Conservation (phyloP, 305 asterid species). For the Fraxinus floribunda region DNA sequence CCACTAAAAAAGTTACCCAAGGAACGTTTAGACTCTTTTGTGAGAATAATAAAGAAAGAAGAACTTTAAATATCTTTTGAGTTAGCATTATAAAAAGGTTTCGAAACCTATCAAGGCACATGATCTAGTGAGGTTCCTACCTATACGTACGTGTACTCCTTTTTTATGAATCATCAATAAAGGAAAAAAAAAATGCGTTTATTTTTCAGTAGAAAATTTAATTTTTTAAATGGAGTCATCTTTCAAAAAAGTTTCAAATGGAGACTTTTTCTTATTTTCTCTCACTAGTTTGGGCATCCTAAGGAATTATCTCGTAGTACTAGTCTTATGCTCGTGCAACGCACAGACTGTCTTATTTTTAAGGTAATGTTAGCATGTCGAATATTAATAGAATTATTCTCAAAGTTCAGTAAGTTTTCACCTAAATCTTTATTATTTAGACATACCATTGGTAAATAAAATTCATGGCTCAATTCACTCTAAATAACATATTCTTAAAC, state of each 20-base stretch:
- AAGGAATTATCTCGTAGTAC: too few relatives aligned
- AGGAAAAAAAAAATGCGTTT: neutral
- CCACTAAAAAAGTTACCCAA: neutral
- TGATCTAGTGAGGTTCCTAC: neutral
- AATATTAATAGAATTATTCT: too few relatives aligned
- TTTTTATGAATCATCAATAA: too few relatives aligned
- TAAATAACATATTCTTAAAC: too few relatives aligned
- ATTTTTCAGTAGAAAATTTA: neutral
- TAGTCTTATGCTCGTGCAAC: too few relatives aligned
- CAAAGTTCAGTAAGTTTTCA: too few relatives aligned
- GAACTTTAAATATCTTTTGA: neutral
- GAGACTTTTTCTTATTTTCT: neutral
- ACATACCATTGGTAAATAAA: too few relatives aligned
- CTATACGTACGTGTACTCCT: neutral
- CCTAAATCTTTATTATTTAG: too few relatives aligned
- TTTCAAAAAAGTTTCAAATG: too few relatives aligned
- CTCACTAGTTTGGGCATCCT: neutral
- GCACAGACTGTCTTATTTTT: too few relatives aligned
- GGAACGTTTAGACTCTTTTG: neutral
- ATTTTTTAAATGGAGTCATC: neutral
- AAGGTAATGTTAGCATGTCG: too few relatives aligned
- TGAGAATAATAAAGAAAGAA: neutral
- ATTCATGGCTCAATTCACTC: too few relatives aligned
- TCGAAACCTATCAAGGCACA: neutral
- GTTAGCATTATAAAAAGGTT: neutral